Base-by-base conservation (phyloP, 2,329 filamentous ascomycete genomes). In the Bipolaris sorokiniana region DNA sequence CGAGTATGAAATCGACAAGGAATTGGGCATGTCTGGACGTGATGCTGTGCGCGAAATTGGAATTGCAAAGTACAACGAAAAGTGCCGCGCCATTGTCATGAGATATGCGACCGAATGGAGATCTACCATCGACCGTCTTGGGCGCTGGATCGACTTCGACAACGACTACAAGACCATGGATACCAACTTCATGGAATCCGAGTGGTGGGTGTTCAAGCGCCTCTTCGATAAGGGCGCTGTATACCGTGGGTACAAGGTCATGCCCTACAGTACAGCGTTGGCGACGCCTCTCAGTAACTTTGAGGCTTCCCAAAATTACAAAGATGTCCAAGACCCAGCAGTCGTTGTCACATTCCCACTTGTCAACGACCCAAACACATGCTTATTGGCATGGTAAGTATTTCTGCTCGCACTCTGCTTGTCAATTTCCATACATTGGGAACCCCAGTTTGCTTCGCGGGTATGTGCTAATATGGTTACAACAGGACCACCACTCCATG, bases 121-220 rank as follows among this genome's bases (percentile, higher is more conserved):
- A 69, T 81, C 87, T 62, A 96, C 92, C 23, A 90, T 97, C 68
- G 92, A 96, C 72, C 84, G 94, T 60, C 80, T 98, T 38, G 94
- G 94, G 54, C 89, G 94, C 56, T 98, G 94, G 94, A 95, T 97
- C 69, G 94, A 97, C 78, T 97, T 98, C 68, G 94, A 98, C 78
- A 95, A 96, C 69, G 92, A 97, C 76, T 97, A 96, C 82, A 97
- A 97, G 86, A 97, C 92, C 34, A 97, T 97, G 92, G 90, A 98
- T 76, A 84, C 89, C n/a, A 88, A 82, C 18, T 98, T 96, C 79
- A 98, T 97, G 94, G 94, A 97, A 80, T 90, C 90, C 0, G 87
- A 91, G 64, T 98, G 94, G 94, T 97, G 94, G 93, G 90, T 95
- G 16, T 97, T 97, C 82, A 96, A 95, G 81, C 87, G 94, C 74